Evolutionary conservation across 140 eudicot species (phyloP).

Genomic region (Anethum foeniculum): DNA sequence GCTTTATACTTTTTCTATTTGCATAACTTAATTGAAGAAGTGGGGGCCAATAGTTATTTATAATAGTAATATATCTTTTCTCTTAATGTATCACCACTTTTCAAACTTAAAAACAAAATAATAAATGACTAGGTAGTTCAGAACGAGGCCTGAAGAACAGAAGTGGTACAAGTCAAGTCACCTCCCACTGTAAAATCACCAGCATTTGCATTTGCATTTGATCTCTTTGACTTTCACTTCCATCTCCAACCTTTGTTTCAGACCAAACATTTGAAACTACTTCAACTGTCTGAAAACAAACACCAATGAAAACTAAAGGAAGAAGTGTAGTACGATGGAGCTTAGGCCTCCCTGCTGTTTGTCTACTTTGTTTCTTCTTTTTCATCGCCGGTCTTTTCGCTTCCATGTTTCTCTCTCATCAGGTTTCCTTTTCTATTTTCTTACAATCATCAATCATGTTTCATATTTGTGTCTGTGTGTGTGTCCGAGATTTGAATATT

Average conservation of each 20-base stretch:
- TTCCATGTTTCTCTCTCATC: constrained; percentile 54
- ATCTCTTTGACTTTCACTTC: background rate
- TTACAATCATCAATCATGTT: background rate
- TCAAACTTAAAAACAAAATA: too few relatives aligned
- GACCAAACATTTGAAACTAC: too few relatives aligned
- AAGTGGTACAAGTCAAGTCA: background rate
- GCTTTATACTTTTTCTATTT: too few relatives aligned
- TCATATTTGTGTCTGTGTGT: background rate
- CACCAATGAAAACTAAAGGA: constrained; percentile 46
- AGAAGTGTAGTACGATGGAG: constrained; percentile 38
- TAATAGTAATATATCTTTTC: too few relatives aligned
- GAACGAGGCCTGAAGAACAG: background rate
- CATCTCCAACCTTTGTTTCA: background rate
- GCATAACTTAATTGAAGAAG: too few relatives aligned
- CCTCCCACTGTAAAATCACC: background rate
- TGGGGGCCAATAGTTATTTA: too few relatives aligned
- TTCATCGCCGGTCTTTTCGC: constrained; percentile 75
- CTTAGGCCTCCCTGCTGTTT: constrained; percentile 56
- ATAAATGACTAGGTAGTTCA: too few relatives aligned
- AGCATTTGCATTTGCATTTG: background rate
- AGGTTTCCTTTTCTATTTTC: background rate
- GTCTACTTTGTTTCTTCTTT: constrained; percentile 58
- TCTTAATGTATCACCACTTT: too few relatives aligned
- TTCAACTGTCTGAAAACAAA: too few relatives aligned
- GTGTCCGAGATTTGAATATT: background rate